Percentiles rank a stretch among this genome's conserved stretches.
phyloP scores from a whole-genome alignment of 257 asterid genomes.

The Nicotiana noctiflora region DNA sequence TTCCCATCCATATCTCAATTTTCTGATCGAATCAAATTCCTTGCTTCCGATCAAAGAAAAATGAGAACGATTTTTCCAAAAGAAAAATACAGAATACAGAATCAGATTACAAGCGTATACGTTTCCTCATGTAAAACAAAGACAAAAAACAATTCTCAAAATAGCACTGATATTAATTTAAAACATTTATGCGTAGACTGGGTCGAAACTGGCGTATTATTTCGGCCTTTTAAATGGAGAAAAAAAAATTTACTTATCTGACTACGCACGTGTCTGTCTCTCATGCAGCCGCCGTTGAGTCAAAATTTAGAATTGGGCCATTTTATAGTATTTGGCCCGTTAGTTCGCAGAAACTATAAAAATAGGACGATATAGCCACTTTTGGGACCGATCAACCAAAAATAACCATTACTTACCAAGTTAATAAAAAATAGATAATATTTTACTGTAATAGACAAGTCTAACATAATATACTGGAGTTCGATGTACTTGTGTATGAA shows the following conservation, averaged over 20 bases:
- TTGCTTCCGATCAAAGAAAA: not conserved
- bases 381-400: no score
- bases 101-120: not conserved
- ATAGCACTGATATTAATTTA: not conserved
- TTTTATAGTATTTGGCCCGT: no score
- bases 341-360: no score
- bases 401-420: no score
- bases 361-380: no score
- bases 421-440: no score
- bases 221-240: not conserved
- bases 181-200: not conserved
- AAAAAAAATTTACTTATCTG: not conserved
- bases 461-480: no score
- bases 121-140: not conserved
- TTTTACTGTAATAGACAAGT: no score
- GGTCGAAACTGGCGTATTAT: not conserved
- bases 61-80: no score
- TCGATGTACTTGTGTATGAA: no score
- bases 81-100: not conserved
- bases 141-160: no score
- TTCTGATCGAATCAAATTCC: not conserved
- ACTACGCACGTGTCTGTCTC: not conserved
- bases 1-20: slow-evolving; percentile 42
- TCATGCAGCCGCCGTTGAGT: not conserved
- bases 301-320: not conserved